Evolutionary conservation across 768 basidiomycete species (phyloP), one percentile per base, ranked within the genome.

Genomic region (Leccinum sublutescens): DNA sequence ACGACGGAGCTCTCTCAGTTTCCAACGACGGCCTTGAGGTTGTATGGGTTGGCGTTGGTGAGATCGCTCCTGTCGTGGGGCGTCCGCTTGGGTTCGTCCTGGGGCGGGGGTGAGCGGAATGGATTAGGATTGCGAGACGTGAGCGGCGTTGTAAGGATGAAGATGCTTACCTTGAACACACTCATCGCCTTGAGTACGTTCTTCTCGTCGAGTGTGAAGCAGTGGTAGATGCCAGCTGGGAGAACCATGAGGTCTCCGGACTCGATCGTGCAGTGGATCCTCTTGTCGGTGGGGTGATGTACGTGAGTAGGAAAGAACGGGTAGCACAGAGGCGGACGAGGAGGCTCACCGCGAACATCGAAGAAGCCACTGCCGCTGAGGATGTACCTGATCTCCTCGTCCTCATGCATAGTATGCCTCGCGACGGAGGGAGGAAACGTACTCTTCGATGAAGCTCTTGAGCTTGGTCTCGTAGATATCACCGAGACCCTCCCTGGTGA

Each of bases 11-110:
- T 43, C 40, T 43, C 47, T 60, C 55, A 70, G 58, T 64, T 66
- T 27, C 27, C 27, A 27, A 27, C 27, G 27, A 27, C 7, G 27
- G 25, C 25, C 25, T 25, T 25, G 25, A 25, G 25, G 25, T 25
- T 25, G 25, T 25, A 25, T 25, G 25, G 25, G 27, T 27, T 27
- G 27, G 27, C 27, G 43, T 94, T 92, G 0, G 89, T 89, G 21
- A 78, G 78, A 1, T 66, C 57, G 49, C 80, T 76, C 19, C 92
- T 83, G 67, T 89, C 86, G 71, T 91, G 76, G 0, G 93, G 89
- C 1, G 83, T 78, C 94, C 95, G 96, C 71, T 93, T 95, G 14
- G 93, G 93, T 66, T 93, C 92, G 58, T 95, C 93, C 91, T 95
- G 70, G 7, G 7, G 38, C 1, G 3, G 7, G 29, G 15, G 49